Conservation (phyloP, 192 early-diverging fungal species). For the Martensiomyces pterosporus region DNA sequence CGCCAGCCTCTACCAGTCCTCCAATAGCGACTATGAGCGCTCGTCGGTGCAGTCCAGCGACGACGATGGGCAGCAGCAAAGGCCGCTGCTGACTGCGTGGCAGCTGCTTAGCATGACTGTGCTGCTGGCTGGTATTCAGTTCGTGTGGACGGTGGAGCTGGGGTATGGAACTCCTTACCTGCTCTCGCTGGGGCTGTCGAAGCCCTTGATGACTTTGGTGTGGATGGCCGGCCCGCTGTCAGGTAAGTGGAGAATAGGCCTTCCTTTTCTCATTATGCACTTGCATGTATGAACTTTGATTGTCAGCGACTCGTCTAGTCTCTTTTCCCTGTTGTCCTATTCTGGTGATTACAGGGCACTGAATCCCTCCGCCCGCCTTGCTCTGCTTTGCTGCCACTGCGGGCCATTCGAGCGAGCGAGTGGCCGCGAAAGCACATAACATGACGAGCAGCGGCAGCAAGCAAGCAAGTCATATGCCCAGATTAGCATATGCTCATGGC, state of each 20-base stretch:
- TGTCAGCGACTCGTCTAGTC: too few relatives aligned
- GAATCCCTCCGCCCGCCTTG: too few relatives aligned
- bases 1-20: not conserved
- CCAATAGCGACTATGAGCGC: slow-evolving; percentile 2
- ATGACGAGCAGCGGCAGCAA: too few relatives aligned
- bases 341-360: too few relatives aligned
- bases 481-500: not conserved
- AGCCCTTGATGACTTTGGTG: slow-evolving; percentile 81
- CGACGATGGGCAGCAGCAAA: not conserved
- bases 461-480: too few relatives aligned
- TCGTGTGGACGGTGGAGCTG: slow-evolving; percentile 53
- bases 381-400: too few relatives aligned
- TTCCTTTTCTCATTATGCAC: too few relatives aligned
- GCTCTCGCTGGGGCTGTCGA: slow-evolving; percentile 74
- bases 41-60: not conserved
- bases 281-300: too few relatives aligned
- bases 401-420: too few relatives aligned
- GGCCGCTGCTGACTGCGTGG: slow-evolving; percentile 25
- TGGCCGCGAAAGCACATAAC: too few relatives aligned
- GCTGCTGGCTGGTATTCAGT: slow-evolving; percentile 49
- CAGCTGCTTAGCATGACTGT: slow-evolving; percentile 46
- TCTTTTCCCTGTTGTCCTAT: too few relatives aligned
- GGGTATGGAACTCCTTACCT: slow-evolving; percentile 81
- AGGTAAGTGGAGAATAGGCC: slow-evolving; percentile 53
- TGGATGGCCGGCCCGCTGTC: slow-evolving; percentile 91